These are phyloP conservation scores for Candida sakaeoensis DNA, from an alignment of 805 yeast genomes.

Conservation along the genomic window DNA sequence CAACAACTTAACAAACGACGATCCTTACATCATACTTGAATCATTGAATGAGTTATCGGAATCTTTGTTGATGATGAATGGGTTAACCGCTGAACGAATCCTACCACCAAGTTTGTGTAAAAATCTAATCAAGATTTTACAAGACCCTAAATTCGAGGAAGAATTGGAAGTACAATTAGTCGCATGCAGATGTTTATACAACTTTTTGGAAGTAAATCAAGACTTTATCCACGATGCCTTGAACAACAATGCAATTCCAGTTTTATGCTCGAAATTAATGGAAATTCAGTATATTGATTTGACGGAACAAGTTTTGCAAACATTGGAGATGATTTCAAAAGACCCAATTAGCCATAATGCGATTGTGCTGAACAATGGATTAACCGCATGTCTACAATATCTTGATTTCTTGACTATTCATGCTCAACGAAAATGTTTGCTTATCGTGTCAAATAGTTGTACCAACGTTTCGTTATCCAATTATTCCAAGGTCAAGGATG, in stretches of 20 bases:
- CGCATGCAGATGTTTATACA: conserved; percentile 80
- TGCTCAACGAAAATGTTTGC: conserved; percentile 79
- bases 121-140: conserved; percentile 54
- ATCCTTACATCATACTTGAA: conserved; percentile 60
- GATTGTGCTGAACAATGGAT: conserved; percentile 56
- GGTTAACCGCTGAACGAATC: conserved; percentile 54
- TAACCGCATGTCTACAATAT: conserved; percentile 63
- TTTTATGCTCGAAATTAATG: conserved; percentile 58
- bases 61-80: conserved; percentile 64
- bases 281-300: conserved; percentile 84
- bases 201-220: conserved; percentile 70
- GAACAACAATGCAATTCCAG: conserved; percentile 60
- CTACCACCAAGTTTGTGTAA: conserved; percentile 60
- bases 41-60: conserved; percentile 64
- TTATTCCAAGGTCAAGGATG: conserved; percentile 48
- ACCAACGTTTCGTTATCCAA: conserved; percentile 41
- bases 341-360: conserved; percentile 45
- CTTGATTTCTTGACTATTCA: conserved; percentile 87
- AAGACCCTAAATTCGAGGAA: conserved; percentile 53
- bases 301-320: conserved; percentile 85
- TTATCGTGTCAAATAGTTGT: conserved; percentile 69
- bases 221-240: conserved; percentile 63
- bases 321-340: conserved; percentile 64
- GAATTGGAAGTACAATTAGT: conserved; percentile 79
- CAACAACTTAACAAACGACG: conserved; percentile 42